A percentile compares a stretch with the other conserved stretches of the same genome.
These are phyloP conservation scores for Dioscorea alata DNA, from an alignment of 106 monocot genomes.

Conservation along the genomic window DNA sequence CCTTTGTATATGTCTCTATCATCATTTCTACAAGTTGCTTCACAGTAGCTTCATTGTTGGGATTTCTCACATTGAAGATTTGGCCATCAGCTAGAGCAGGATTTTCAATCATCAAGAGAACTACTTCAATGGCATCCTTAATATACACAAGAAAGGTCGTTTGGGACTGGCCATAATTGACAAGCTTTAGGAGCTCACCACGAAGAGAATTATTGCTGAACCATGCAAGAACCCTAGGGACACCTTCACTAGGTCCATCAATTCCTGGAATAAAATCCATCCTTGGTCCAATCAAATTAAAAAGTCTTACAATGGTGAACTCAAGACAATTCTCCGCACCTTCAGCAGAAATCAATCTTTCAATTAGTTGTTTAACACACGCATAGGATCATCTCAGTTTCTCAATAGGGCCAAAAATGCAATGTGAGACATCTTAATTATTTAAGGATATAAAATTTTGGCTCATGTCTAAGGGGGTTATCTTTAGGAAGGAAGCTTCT, in stretches of 20 bases:
- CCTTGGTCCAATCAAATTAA: conserved; percentile 75
- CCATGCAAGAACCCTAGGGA: conserved; percentile 69
- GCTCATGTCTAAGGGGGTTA: conserved; percentile 59
- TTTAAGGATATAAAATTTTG: conserved; percentile 62
- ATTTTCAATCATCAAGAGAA: conserved; percentile 57
- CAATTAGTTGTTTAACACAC: conserved; percentile 67
- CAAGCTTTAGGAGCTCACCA: conserved; percentile 53
- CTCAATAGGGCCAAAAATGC: conserved; percentile 75
- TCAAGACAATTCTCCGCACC: conserved; percentile 64
- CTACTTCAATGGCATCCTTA: conserved; percentile 80
- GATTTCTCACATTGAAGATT: too few species aligned
- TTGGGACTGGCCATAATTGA: conserved; percentile 68
- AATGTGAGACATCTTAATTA: conserved; percentile 53
- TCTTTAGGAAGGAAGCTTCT: conserved; percentile 68
- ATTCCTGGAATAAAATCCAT: conserved; percentile 86
- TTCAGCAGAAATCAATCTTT: conserved; percentile 68
- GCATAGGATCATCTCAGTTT: conserved; percentile 76
- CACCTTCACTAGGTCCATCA: conserved; percentile 78
- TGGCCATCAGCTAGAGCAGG: too few species aligned
- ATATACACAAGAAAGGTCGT: conserved; percentile 70
- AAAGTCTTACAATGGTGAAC: conserved; percentile 66
- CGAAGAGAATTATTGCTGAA: conserved; percentile 66
- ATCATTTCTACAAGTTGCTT: too few species aligned
- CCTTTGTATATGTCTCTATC: too few species aligned
- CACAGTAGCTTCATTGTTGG: too few species aligned